A percentile compares a stretch with the other conserved stretches of the same genome.
Evolutionary conservation across 192 early-diverging fungal species (phyloP).

Genomic region (Phycomyces blakesleeanus): DNA sequence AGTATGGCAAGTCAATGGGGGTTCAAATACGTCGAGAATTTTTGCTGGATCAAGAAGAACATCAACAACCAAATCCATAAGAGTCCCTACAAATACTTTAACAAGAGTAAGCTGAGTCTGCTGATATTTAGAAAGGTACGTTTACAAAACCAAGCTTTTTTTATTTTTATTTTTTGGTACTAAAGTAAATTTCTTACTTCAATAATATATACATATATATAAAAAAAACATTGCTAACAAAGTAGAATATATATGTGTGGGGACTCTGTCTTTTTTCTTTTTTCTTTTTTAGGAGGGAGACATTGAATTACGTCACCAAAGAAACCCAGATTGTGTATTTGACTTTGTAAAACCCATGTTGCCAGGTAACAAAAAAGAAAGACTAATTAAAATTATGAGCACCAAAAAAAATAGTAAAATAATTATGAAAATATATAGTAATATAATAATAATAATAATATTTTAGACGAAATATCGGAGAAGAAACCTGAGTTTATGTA

Average conservation of each 20-base stretch:
- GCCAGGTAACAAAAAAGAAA: constrained; percentile 21
- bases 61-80: constrained; percentile 78
- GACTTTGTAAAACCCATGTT: constrained; percentile 82
- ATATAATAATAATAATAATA: background rate
- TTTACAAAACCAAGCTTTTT: background rate
- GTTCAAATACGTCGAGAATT: constrained; percentile 92
- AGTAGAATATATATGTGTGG: no score
- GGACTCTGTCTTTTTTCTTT: no score
- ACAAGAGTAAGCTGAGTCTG: constrained; percentile 82
- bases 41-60: constrained; percentile 89
- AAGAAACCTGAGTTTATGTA: constrained; percentile 85
- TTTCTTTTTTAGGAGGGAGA: constrained; percentile 72
- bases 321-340: constrained; percentile 92
- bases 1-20: constrained; percentile 72
- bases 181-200: no score
- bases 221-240: no score
- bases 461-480: constrained; percentile 53
- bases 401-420: no score
- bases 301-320: constrained; percentile 87
- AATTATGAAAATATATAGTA: no score
- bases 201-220: no score
- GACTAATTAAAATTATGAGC: no score
- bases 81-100: constrained; percentile 70
- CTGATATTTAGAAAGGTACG: constrained; percentile 77
- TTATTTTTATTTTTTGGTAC: no score